Conservation (phyloP, 805 yeast genomes). For the Candida maesae region DNA sequence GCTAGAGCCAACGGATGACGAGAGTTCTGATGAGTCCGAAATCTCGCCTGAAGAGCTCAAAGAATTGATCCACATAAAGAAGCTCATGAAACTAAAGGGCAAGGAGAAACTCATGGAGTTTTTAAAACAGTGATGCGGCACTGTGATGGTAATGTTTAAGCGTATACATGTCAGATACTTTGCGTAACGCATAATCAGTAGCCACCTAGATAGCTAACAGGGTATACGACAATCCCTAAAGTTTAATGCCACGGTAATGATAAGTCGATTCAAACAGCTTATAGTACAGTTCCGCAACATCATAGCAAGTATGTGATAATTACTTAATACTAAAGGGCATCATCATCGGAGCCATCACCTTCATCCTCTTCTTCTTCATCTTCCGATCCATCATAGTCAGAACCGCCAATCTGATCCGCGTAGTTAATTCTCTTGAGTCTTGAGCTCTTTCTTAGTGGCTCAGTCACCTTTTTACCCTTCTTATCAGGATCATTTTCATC, state of each 20-base stretch:
- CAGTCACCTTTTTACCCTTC: constrained; percentile 12
- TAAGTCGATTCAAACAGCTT: too few species aligned
- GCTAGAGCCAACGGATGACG: constrained; percentile 11
- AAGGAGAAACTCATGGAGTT: constrained; percentile 59
- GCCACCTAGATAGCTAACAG: too few species aligned
- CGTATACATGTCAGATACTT: too few species aligned
- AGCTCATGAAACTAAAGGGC: constrained; percentile 66
- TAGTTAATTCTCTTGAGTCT: constrained; percentile 37
- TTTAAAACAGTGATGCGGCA: constrained; percentile 34
- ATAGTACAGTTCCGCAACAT: too few species aligned
- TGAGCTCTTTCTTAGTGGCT: constrained; percentile 41
- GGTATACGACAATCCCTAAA: too few species aligned
- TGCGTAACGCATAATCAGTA: too few species aligned
- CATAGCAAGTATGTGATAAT: too few species aligned
- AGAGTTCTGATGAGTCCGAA: neutral
- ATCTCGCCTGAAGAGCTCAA: constrained; percentile 37
- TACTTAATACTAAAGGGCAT: too few species aligned
- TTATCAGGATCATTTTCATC: constrained; percentile 20
- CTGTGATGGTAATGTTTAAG: neutral
- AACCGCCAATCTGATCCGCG: constrained; percentile 22
- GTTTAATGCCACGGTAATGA: too few species aligned
- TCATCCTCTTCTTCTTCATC: constrained; percentile 17
- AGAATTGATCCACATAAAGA: constrained; percentile 53
- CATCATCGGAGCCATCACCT: constrained; percentile 4
- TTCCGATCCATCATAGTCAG: constrained; percentile 18